Evolutionary conservation across 805 yeast species (phyloP).

Genomic region (Metschnikowia lochheadii): DNA sequence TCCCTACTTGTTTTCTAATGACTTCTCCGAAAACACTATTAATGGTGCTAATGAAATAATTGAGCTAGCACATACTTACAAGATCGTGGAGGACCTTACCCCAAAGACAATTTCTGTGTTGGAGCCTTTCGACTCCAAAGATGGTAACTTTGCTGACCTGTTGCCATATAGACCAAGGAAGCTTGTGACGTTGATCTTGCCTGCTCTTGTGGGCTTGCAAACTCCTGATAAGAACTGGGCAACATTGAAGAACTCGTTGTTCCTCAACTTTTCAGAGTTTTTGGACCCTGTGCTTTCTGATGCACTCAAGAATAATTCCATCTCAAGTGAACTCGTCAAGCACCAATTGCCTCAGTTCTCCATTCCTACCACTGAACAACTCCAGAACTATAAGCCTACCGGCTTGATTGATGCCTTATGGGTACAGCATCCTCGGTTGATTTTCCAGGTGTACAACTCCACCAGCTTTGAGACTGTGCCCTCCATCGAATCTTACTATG

Average conservation of each 20-base stretch:
- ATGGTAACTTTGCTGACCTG: constrained; percentile 22
- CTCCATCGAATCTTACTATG: constrained; percentile 32
- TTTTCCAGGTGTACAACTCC: constrained; percentile 57
- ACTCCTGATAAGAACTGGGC: constrained; percentile 40
- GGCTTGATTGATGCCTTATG: constrained; percentile 58
- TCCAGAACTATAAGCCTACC: constrained; percentile 20
- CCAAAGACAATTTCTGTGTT: constrained; percentile 18
- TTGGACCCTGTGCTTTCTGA: constrained; percentile 32
- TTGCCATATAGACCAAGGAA: constrained; percentile 51
- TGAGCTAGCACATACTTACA: constrained; percentile 41
- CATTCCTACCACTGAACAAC: constrained; percentile 25
- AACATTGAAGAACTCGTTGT: constrained; percentile 24
- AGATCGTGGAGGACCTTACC: constrained; percentile 21
- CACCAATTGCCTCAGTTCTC: constrained; percentile 39
- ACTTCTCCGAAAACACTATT: constrained; percentile 24
- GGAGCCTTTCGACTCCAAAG: constrained; percentile 37
- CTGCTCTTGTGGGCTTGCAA: constrained; percentile 40
- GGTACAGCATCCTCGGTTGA: constrained; percentile 52
- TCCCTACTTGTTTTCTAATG: constrained; percentile 58
- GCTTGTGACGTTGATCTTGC: constrained; percentile 47
- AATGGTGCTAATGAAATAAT: constrained; percentile 44
- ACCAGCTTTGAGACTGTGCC: constrained; percentile 61
- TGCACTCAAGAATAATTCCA: constrained; percentile 31
- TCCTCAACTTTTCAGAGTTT: constrained; percentile 30
- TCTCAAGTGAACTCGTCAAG: constrained; percentile 37